Conservation (phyloP, 2,329 filamentous ascomycete species). For the Myriosclerotinia duriaeana region DNA sequence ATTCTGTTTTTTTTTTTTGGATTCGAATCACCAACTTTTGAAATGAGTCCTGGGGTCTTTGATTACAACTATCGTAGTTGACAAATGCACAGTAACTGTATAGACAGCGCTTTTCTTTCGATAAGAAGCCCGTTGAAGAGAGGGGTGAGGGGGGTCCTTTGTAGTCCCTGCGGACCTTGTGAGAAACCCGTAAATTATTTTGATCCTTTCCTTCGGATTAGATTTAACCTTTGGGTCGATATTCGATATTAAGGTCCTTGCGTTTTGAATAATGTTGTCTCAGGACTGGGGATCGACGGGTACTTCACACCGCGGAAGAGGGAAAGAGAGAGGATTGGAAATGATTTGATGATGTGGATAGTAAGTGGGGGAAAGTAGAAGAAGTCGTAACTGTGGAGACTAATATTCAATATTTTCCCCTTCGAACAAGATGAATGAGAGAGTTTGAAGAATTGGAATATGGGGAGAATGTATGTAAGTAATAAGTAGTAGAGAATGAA, state of each 20-base stretch:
- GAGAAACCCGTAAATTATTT: background rate
- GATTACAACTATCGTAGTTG: constrained; percentile 17
- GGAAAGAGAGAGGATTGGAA: background rate
- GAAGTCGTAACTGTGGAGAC: constrained; percentile 13
- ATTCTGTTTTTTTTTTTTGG: background rate
- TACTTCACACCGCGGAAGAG: constrained; percentile 16
- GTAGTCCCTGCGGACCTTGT: constrained; percentile 21
- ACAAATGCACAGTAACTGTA: constrained; percentile 13
- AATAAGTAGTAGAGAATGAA: background rate
- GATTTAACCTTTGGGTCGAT: background rate
- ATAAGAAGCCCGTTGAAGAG: constrained; percentile 16
- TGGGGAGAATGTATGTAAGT: background rate
- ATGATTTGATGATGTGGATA: constrained; percentile 18
- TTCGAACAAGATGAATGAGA: background rate
- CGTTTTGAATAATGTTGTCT: constrained; percentile 8
- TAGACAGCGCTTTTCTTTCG: constrained; percentile 11
- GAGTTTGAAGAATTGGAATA: background rate
- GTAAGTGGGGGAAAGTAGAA: constrained; percentile 7
- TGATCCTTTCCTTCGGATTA: constrained; percentile 4
- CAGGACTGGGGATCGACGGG: constrained; percentile 16
- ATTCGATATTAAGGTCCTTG: constrained; percentile 8
- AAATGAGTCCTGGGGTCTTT: constrained; percentile 12
- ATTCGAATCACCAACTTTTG: background rate
- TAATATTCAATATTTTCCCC: background rate
- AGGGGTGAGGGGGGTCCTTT: background rate